These are phyloP conservation scores for Nakazawaea anatomiae DNA, from an alignment of 805 yeast genomes.

Conservation along the genomic window DNA sequence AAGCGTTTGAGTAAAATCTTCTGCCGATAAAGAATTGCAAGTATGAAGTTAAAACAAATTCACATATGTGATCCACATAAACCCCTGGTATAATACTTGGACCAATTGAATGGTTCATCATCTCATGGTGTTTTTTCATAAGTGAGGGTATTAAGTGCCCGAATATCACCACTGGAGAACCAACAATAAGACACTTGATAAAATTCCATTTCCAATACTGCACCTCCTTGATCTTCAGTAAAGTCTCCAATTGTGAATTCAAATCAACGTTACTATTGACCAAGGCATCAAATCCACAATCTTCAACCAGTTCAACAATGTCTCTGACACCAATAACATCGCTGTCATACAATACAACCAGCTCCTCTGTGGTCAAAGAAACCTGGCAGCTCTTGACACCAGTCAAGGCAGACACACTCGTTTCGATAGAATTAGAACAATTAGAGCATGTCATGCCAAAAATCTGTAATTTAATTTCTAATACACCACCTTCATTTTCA, in stretches of 20 bases:
- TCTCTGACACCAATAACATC: conserved; percentile 54
- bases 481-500: conserved; percentile 8
- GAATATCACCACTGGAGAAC: conserved; percentile 55
- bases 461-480: conserved; percentile 27
- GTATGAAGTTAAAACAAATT: conserved; percentile 50
- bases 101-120: conserved; percentile 20
- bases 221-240: conserved; percentile 69
- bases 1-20: conserved; percentile 60
- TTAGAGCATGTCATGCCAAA: conserved; percentile 60
- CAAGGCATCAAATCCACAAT: conserved; percentile 48
- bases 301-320: conserved; percentile 47
- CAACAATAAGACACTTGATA: conserved; percentile 44
- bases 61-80: conserved; percentile 56
- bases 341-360: conserved; percentile 46
- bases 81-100: conserved; percentile 49
- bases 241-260: conserved; percentile 59
- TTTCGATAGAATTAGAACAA: conserved; percentile 45
- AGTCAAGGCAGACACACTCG: conserved; percentile 32
- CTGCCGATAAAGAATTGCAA: conserved; percentile 65
- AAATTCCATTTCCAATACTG: conserved; percentile 61
- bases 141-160: conserved; percentile 40
- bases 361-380: conserved; percentile 49
- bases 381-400: conserved; percentile 49
- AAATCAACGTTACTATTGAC: conserved; percentile 46
- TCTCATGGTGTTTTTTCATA: conserved; percentile 11